Base-by-base conservation (phyloP, 768 basidiomycete species). In the Suillus subluteus region DNA sequence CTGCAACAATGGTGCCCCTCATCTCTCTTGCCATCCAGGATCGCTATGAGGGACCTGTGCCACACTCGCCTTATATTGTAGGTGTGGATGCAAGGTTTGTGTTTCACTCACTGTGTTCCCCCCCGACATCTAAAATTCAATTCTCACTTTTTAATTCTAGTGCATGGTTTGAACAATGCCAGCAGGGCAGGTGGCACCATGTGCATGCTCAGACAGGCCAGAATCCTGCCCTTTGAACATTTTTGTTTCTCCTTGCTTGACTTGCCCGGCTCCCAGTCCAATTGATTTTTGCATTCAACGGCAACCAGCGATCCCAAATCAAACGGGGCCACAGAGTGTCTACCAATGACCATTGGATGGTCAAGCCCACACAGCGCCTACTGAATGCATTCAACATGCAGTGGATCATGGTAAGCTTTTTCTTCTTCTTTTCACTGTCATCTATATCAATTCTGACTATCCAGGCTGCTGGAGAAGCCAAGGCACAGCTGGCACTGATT, bases 231-330 rank as follows among this genome's bases (percentile, higher is more conserved):
- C 48, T 48, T 5, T 0, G 12, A 13, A 23, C 48, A 23, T 87
- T 2, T 48, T 86, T 86, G 71, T 81, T 76, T 76, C 80, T 80
- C 26, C 77, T 84, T n/a, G 73, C 78, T 3, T 66, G 74, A 0
- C 72, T 87, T 9, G 70, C 82, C 2, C 64, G 77, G 5, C 70
- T 78, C 5, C 79, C 81, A 1, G 70, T 84, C 40, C 72, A 78
- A 1, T 77, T 78, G 4, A 71, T 87, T 1, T 84, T 87, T 70
- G 83, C 86, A 0, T 86, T 87, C 67, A 82, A 87, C 72, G 85
- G 86, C 0, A 77, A 79, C 0, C 59, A 75, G 23, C 77, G 84
- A 40, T 84, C 86, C 5, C 52, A 66, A 3, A 66, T 75, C 43
- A 86, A 86, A 73, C 74, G 83, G 6, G 78, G 79, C 43, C 79